Conservation (phyloP, 768 basidiomycete genomes). For the Lyophyllum shimeji region DNA sequence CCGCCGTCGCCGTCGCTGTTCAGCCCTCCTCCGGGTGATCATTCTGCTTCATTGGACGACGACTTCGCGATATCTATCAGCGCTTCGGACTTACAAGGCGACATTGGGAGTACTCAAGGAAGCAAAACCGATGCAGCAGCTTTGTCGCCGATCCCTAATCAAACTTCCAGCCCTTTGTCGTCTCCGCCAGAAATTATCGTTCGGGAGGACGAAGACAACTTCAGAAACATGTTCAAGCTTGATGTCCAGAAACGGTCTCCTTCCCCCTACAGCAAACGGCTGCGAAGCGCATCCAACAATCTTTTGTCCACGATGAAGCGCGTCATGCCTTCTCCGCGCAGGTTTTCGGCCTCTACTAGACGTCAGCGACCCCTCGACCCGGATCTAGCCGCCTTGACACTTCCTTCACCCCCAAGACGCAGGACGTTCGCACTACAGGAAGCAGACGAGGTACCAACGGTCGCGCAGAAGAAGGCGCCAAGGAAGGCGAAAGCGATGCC, state of each 20-base stretch:
- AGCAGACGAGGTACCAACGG: not conserved
- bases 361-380: constrained; percentile 3
- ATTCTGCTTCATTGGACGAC: not conserved
- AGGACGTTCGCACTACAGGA: not conserved
- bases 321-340: not conserved
- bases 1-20: constrained; percentile 9
- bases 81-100: not conserved
- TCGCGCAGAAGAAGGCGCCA: not conserved
- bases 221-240: constrained; percentile 14
- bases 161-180: constrained; percentile 14
- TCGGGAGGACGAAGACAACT: constrained; percentile 2
- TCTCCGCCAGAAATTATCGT: constrained; percentile 12
- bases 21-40: not conserved
- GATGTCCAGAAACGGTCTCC: constrained; percentile 8
- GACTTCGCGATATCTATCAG: constrained; percentile 8
- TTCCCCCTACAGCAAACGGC: constrained; percentile 14
- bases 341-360: constrained; percentile 7
- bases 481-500: not conserved
- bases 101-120: not conserved
- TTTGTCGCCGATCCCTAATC: constrained; percentile 10
- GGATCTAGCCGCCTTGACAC: constrained; percentile 8
- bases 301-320: constrained; percentile 4
- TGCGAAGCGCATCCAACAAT: constrained; percentile 15
- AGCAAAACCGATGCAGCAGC: not conserved
- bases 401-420: constrained; percentile 14